These are phyloP conservation scores for Gillenia trifoliata DNA, from an alignment of 306 rosid species.

Conservation along the genomic window DNA sequence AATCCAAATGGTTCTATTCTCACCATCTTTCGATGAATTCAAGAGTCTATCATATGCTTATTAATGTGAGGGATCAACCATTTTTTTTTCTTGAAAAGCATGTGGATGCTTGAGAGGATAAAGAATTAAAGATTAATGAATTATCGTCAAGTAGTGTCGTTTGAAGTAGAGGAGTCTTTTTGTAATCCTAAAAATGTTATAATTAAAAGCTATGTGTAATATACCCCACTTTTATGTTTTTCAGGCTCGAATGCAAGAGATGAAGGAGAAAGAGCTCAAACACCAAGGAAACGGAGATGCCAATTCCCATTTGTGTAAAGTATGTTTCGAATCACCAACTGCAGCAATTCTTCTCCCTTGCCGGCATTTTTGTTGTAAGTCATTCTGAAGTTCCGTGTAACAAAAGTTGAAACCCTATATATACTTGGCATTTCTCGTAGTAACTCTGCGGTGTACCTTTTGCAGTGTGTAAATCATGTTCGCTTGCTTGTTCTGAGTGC, in stretches of 20 bases:
- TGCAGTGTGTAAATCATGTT: conserved; percentile 92
- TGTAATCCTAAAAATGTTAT: neutral
- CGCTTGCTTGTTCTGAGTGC: conserved; percentile 96
- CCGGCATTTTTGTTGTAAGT: conserved; percentile 95
- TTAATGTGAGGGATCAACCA: neutral
- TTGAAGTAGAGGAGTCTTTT: neutral
- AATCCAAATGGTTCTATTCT: neutral
- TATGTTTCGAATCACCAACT: conserved; percentile 92
- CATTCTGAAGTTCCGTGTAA: neutral
- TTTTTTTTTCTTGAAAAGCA: neutral
- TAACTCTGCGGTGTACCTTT: neutral
- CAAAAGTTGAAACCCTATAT: neutral
- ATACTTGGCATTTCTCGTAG: neutral
- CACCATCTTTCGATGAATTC: neutral
- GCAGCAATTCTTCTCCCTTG: conserved; percentile 97
- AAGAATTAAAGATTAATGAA: neutral
- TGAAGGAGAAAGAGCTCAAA: conserved; percentile 87
- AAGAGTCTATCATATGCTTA: neutral
- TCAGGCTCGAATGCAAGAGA: conserved; percentile 97
- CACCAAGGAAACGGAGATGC: conserved; percentile 77
- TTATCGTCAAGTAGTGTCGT: neutral
- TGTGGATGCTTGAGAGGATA: neutral
- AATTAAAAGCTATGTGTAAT: neutral
- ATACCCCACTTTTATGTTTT: neutral
- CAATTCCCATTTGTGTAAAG: conserved; percentile 91